Base-by-base conservation (phyloP, 805 yeast species). In the Candida suzukii region DNA sequence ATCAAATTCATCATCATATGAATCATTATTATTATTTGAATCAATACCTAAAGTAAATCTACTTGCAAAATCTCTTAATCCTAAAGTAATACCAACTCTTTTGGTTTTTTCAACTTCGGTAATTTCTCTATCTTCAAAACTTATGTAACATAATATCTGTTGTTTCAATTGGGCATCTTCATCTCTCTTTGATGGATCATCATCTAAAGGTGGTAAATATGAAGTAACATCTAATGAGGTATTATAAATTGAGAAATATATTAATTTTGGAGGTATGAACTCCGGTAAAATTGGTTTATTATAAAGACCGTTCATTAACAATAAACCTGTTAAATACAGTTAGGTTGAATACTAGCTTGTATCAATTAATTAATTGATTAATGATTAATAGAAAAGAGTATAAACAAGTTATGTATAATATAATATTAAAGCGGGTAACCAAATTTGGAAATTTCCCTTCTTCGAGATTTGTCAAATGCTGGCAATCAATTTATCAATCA, bases 51-150 rank as follows among this genome's bases (percentile, higher is more conserved):
- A 22, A 19, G 47, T 32, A 32, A 60, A 60, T 27, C 52, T 53
- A 11, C 34, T 38, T 4, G 64, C 44, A 31, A 60, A 49, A n/a
- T 48, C 56, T 17, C 38, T 40, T 11, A 60, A 45, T 6, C 63
- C 65, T 35, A 53, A 48, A 4, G 57, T 45, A 12, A 60, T 42
- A 1, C 65, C 64, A 14, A 53, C 34, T 27, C 51, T 46, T 38
- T 47, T 50, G 21, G 51, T 43, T 37, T 48, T 50, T 30, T 56
- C 56, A 28, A 43, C 36, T 17, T 49, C 55, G 3, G 48, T 14
- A 18, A 51, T 40, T 11, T 41, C 45, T 16, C 52, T 39, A 16
- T 40, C 44, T 19, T 45, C 58, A 29, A 57, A 50, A 36, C 41
- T 41, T 20, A 58, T 21, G 46, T 49, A 58, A 5, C 48, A 43